Evolutionary conservation across 2,329 filamentous ascomycete species (phyloP).

Genomic region (Endoconidiophora laricicola): DNA sequence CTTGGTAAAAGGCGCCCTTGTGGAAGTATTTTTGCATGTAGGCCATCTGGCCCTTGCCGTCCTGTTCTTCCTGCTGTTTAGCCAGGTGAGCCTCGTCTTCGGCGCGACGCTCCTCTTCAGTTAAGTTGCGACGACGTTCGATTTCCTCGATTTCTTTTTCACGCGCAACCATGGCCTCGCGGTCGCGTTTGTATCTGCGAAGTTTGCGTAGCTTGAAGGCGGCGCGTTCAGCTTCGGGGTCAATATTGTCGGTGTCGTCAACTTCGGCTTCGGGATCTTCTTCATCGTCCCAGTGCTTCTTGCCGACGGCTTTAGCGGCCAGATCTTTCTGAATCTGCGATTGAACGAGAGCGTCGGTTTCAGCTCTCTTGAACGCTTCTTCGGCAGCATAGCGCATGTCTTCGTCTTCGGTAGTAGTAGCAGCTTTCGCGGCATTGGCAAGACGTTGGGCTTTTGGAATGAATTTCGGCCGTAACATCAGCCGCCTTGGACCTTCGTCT

Average conservation of each 20-base stretch:
- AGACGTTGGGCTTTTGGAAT: slow-evolving; percentile 40
- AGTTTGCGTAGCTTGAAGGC: slow-evolving; percentile 92
- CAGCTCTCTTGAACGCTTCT: slow-evolving; percentile 48
- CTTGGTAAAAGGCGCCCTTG: slow-evolving; percentile 88
- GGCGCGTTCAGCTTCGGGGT: slow-evolving; percentile 74
- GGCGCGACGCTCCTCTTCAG: slow-evolving; percentile 64
- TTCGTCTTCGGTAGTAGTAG: slow-evolving; percentile 15
- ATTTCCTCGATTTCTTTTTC: slow-evolving; percentile 81
- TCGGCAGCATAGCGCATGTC: slow-evolving; percentile 22
- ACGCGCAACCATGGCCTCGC: slow-evolving; percentile 64
- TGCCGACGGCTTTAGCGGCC: slow-evolving; percentile 55
- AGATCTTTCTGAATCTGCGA: slow-evolving; percentile 74
- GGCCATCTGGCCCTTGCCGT: slow-evolving; percentile 60
- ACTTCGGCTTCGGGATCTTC: slow-evolving; percentile 55
- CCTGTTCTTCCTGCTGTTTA: slow-evolving; percentile 64
- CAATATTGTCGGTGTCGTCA: slow-evolving; percentile 74
- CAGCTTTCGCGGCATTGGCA: slow-evolving; percentile 15
- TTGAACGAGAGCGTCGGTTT: slow-evolving; percentile 66
- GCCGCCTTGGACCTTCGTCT: slow-evolving; percentile 36
- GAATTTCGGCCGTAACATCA: slow-evolving; percentile 49
- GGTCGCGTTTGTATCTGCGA: slow-evolving; percentile 70
- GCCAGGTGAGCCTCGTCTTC: slow-evolving; percentile 71
- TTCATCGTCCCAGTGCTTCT: slow-evolving; percentile 75
- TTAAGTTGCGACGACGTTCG: slow-evolving; percentile 74
- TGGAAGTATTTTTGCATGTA: slow-evolving; percentile 96